Base-by-base conservation (phyloP, 1,284 basidiomycete species). In the Microbotryomycetes sp. region DNA sequence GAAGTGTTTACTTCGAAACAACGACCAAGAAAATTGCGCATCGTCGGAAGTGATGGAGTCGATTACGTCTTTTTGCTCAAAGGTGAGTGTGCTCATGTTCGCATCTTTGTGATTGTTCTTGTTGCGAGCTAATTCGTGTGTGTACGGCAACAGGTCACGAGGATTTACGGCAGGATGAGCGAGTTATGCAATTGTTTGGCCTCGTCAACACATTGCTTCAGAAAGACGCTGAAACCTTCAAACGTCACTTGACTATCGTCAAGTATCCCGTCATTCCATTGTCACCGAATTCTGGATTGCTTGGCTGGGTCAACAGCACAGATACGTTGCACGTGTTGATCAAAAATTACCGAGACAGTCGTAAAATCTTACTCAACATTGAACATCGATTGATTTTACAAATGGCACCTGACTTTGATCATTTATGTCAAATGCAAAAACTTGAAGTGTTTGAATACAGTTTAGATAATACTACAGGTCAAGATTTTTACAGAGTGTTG, bases 321-420 rank as follows among this genome's bases (percentile, higher is more conserved):
- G 96, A 99, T 74, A 98, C 96, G 1, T 80, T 99, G n/a, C 96
- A 99, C 73, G 90, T 97, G 36, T 84, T 99, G 36, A 93, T 99
- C 76, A 88, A 92, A 73, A 92, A 93, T 73, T 94, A 96, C 74
- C 70, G 71, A 56, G 92, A 97, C 70, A 89, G 88, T 16, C 83
- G 91, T 64, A 98, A 98, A 80, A 94, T 99, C 48, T 79, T 98
- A 45, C 82, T 98, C 66, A 98, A 99, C 76, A 97, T 98, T 64
- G 96, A 99, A 78, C 96, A 97, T 74, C 86, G 94, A 16, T 79
- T 99, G 65, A 99, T 99, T 90, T 84, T 97, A 22, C 72, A 97
- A 88, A 98, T 98, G 94, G 94, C 96, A 14, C 94, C 96, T 9
- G 96, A 98, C 76, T 98, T 98, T 76, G 96, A 98, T 77, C 88